A percentile compares a stretch with the other conserved stretches of the same genome.
These are phyloP conservation scores for Starmerella asiatica DNA, from an alignment of 805 yeast species.

Conservation along the genomic window DNA sequence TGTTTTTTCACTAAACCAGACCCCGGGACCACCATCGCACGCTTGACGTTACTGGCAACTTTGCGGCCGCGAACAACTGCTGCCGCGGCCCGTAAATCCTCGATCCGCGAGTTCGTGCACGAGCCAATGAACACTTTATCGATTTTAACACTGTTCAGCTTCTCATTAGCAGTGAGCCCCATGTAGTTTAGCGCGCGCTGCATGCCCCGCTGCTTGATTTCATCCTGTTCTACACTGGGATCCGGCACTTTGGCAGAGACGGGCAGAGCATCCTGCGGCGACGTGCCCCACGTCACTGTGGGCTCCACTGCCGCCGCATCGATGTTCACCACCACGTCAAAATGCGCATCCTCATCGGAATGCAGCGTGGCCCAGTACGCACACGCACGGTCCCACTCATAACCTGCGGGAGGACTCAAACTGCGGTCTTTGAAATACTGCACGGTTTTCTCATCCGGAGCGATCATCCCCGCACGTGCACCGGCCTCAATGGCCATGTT, in stretches of 20 bases:
- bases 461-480: slow-evolving; percentile 99
- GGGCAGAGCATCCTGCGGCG: slow-evolving; percentile 97
- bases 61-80: slow-evolving; percentile 79
- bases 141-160: slow-evolving; percentile 55
- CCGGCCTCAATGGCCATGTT: slow-evolving; percentile 99
- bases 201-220: slow-evolving; percentile 68
- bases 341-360: slow-evolving; percentile 80
- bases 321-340: slow-evolving; percentile 71
- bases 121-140: slow-evolving; percentile 97
- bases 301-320: slow-evolving; percentile 79
- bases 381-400: slow-evolving; percentile 89
- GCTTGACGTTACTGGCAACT: slow-evolving; percentile 65
- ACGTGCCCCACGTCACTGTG: slow-evolving; percentile 98
- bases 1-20: slow-evolving; percentile 87
- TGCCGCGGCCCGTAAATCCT: slow-evolving; percentile 93
- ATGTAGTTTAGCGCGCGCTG: slow-evolving; percentile 83
- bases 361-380: slow-evolving; percentile 79
- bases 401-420: slow-evolving; percentile 74
- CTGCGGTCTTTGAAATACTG: slow-evolving; percentile 88
- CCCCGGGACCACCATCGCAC: slow-evolving; percentile 91
- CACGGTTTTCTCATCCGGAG: slow-evolving; percentile 82
- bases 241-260: slow-evolving; percentile 85
- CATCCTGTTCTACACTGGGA: slow-evolving; percentile 50
- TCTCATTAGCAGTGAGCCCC: slow-evolving; percentile 78
- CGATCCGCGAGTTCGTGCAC: slow-evolving; percentile 95